A percentile compares a stretch with the other conserved stretches of the same genome.
Conservation (phyloP, 1,284 basidiomycete species). For the Trametes versicolor region DNA sequence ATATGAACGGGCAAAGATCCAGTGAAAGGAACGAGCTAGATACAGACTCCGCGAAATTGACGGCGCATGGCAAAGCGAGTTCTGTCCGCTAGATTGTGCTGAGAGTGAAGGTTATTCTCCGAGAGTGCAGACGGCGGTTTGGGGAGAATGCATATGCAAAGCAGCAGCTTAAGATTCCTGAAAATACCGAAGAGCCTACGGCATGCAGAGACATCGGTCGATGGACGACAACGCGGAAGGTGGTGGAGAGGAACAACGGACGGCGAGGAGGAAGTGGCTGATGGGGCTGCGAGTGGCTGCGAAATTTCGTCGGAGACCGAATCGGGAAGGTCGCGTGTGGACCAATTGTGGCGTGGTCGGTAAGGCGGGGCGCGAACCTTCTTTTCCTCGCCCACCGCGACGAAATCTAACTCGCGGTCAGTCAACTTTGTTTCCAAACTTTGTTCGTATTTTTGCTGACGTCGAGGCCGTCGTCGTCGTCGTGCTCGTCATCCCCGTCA, state of each 20-base stretch:
- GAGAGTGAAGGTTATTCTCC: constrained; percentile 2
- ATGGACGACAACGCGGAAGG: not conserved
- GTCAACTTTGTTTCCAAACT: constrained; percentile 45
- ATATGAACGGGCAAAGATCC: constrained; percentile 6
- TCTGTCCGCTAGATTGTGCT: constrained; percentile 17
- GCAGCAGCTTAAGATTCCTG: not conserved
- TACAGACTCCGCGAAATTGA: constrained; percentile 22
- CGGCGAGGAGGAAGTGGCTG: constrained; percentile 10
- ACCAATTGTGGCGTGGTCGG: constrained; percentile 40
- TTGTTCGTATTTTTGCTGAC: constrained; percentile 40
- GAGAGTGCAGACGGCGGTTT: too few species aligned
- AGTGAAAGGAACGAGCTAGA: not conserved
- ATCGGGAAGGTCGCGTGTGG: constrained; percentile 25
- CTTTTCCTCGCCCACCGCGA: constrained; percentile 42
- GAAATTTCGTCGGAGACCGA: constrained; percentile 28
- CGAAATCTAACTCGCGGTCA: constrained; percentile 44
- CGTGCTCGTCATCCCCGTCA: constrained; percentile 24
- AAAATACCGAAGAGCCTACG: not conserved
- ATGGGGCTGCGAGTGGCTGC: constrained; percentile 27
- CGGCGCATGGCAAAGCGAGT: constrained; percentile 4
- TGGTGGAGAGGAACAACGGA: constrained; percentile 3
- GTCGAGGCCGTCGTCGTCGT: constrained; percentile 29
- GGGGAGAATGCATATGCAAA: too few species aligned
- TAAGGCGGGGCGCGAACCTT: constrained; percentile 44
- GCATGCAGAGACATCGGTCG: not conserved